Percentiles rank a stretch among this genome's conserved stretches.
Evolutionary conservation across 2,329 filamentous ascomycete species (phyloP).

Genomic region (Pseudopithomyces chartarum): DNA sequence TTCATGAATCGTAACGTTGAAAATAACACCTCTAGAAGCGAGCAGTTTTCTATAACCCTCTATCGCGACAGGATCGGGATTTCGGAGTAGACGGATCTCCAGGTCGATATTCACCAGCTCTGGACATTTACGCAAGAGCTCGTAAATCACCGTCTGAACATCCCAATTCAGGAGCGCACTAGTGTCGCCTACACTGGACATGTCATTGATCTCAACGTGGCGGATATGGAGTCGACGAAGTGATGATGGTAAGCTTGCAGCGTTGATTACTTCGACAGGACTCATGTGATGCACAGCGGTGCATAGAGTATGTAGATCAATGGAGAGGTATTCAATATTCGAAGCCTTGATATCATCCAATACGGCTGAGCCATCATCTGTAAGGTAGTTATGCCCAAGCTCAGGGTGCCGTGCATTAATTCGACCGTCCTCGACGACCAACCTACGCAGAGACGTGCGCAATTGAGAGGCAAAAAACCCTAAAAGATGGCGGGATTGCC

Average conservation of each 20-base stretch:
- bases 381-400: not conserved
- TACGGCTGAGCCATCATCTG: not conserved
- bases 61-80: not conserved
- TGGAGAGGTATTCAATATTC: not conserved
- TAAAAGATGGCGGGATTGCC: not conserved
- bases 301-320: constrained; percentile 7
- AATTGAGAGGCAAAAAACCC: constrained; percentile 6
- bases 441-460: constrained; percentile 1
- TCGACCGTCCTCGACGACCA: constrained; percentile 2
- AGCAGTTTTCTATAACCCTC: not conserved
- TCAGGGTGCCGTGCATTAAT: not conserved
- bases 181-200: not conserved
- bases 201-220: constrained; percentile 2
- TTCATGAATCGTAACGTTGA: not conserved
- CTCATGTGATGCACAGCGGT: not conserved
- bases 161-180: not conserved
- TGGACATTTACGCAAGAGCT: constrained; percentile 1
- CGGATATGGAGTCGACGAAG: constrained; percentile 3
- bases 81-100: constrained; percentile 2
- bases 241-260: not conserved
- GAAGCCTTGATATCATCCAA: not conserved
- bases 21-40: not conserved
- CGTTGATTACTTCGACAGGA: not conserved
- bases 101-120: constrained; percentile 1
- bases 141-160: not conserved